Base-by-base conservation (phyloP, 805 yeast genomes). In the Schizosaccharomyces octosporus region DNA sequence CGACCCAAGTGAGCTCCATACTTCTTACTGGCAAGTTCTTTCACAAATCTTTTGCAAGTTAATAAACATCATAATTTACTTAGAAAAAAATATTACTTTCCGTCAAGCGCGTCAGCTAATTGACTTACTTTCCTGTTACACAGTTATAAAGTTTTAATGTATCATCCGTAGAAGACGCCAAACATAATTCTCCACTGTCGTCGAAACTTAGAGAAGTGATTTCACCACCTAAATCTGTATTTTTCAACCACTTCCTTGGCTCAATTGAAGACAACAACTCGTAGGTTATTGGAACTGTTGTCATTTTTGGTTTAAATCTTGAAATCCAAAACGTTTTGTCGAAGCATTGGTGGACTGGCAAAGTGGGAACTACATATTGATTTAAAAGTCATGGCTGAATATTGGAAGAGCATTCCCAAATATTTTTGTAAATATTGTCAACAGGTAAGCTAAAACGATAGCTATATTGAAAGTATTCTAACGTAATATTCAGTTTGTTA, bases 1-100 rank as follows among this genome's bases (percentile, higher is more conserved):
- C 81, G 76, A 2, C 95, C 96, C 48, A 86, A 72, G 67, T 87
- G 88, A 62, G 88, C 85, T 0, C 98, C 98, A 67, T 93, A 93
- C 69, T 93, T 93, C 72, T 88, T 89, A 36, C 93, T 83, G 63
- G 80, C 83, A 7, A 86, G 78, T 3, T 87, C 80, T 66, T 83
- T 85, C 55, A 63, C 64, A 62, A 69, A 71, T n/a, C 67, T 66
- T 29, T 21, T 9, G n/a, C 32, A 24, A 24, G 39, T 61, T 19
- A n/a, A 55, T 61, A 17, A 29, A 17, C 43, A 19, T 11, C 9
- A 60, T 36, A n/a, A 19, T 24, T 29, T 5, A 4, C 55, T 17
- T 6, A n/a, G 17, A 17, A 5, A 11, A 6, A 24, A 21, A 15
- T 43, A 13, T 17, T 15, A 31, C 15, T 6, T 36, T 36, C 11